Base-by-base conservation (phyloP, 2,329 filamentous ascomycete species). In the Calcarisporium arbuscula region DNA sequence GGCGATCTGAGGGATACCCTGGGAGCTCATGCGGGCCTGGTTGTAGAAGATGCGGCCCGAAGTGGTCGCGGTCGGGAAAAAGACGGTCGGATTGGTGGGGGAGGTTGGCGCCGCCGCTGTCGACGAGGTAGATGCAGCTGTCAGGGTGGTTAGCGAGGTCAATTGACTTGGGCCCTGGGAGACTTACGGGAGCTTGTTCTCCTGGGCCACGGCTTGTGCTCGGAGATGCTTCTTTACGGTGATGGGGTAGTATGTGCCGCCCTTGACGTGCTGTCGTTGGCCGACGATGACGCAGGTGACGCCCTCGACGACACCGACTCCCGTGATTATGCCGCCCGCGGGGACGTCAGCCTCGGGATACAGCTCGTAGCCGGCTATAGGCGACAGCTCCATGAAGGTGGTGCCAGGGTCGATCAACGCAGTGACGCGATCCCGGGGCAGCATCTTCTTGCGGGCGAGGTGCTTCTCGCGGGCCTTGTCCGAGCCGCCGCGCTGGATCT, bases 31-130 rank as follows among this genome's bases (percentile, higher is more conserved):
- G 51, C 86, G 74, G 4, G 92, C 90, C 62, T 98, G 90, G 64
- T 98, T 95, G 71, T 84, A 98, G 70, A 98, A 98, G 56, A 96
- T 95, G 46, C 90, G 85, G 22, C 90, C n/a, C 88, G 55, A 98
- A 96, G 60, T 96, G 90, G 35, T 95, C 87, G 45, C 81, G 74
- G 58, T 96, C 90, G 2, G 90, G 92, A 59, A 98, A 96, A 38
- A 96, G 90, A n/a, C n/a, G n/a, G 54, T 95, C 86, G 23, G 89
- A 83, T 63, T 98, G 90, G 53, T 95, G 85, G 11, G 89, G 92
- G 14, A 98, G 75, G 58, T 96, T 95, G 38, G 89, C 92, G 44
- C 90, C 90, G 30, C 92, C 90, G 5, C 88, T 95, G 58, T 98
- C 90, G 37, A 96, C 92, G 17, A 98, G 74, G 62, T 96, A 98